phyloP scores from a whole-genome alignment of 2,329 filamentous ascomycete genomes.

The Talaromyces pinophilus region DNA sequence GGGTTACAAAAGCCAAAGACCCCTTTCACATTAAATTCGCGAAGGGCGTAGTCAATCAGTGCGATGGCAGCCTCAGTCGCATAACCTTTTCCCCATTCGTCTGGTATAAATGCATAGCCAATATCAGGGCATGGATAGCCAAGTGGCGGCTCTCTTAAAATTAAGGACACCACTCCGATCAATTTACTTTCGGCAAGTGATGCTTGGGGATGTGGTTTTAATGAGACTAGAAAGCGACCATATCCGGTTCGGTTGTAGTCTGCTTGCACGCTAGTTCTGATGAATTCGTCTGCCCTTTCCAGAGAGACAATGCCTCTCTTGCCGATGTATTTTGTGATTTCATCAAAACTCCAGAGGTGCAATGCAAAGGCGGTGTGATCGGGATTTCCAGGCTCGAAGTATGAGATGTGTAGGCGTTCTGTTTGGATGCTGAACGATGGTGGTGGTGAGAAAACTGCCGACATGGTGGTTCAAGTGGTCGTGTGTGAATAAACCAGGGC shows the following conservation, averaged over 20 bases:
- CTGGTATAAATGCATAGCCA: conserved; percentile 29
- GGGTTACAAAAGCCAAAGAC: conserved; percentile 29
- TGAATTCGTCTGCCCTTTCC: conserved; percentile 18
- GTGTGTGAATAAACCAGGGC: background rate
- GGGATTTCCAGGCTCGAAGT: conserved; percentile 17
- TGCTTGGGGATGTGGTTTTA: conserved; percentile 5
- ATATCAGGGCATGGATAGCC: conserved; percentile 28
- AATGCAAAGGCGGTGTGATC: conserved; percentile 20
- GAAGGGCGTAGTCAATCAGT: conserved; percentile 27
- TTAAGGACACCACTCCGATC: conserved; percentile 27
- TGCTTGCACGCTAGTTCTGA: conserved; percentile 11
- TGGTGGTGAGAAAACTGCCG: conserved; percentile 7
- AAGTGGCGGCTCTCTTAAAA: conserved; percentile 26
- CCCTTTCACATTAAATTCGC: conserved; percentile 24
- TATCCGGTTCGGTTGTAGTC: conserved; percentile 22
- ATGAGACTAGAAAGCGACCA: conserved; percentile 21
- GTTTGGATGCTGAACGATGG: conserved; percentile 21
- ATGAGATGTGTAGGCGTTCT: conserved; percentile 22
- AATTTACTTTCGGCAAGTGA: conserved; percentile 17
- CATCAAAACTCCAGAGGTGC: conserved; percentile 16
- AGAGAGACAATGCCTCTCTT: conserved; percentile 19
- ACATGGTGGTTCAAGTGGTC: background rate
- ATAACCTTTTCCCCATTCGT: conserved; percentile 33
- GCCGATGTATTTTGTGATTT: conserved; percentile 12
- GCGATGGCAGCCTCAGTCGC: conserved; percentile 30